These are phyloP conservation scores for Anisodus acutangulus DNA, from an alignment of 257 asterid species.

Conservation along the genomic window DNA sequence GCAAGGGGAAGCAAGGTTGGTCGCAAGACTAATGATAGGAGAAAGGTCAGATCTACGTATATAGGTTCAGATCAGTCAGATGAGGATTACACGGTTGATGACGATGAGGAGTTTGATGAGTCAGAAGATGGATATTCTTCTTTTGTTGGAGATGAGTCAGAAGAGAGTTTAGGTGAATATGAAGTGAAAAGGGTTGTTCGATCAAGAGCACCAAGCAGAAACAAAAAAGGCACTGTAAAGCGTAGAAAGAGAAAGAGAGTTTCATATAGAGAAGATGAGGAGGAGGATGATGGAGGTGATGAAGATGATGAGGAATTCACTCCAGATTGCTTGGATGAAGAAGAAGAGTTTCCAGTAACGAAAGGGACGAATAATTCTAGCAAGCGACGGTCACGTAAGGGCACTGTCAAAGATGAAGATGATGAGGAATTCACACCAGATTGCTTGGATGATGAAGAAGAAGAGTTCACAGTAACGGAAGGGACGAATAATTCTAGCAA, in stretches of 20 bases:
- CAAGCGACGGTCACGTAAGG: not conserved
- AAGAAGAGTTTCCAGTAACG: conserved; percentile 14
- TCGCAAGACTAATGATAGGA: conserved; percentile 24
- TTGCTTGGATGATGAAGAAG: conserved; percentile 34
- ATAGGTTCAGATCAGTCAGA: conserved; percentile 32
- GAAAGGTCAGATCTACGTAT: conserved; percentile 28
- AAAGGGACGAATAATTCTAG: not conserved
- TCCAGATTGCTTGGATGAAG: conserved; percentile 32
- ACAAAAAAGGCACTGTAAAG: conserved; percentile 38
- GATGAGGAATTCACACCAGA: conserved; percentile 29
- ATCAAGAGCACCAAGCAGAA: conserved; percentile 50
- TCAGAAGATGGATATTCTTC: conserved; percentile 78
- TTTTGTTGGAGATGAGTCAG: conserved; percentile 74
- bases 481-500: not conserved
- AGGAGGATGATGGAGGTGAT: conserved; percentile 33
- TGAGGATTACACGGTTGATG: conserved; percentile 61
- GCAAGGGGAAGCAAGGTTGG: conserved; percentile 33
- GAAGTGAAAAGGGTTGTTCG: conserved; percentile 47
- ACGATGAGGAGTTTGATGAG: conserved; percentile 60
- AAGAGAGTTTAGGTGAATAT: conserved; percentile 54
- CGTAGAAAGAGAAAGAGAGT: conserved; percentile 44
- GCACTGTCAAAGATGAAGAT: conserved; percentile 21
- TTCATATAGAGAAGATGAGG: conserved; percentile 46
- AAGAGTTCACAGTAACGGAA: not conserved
- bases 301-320: conserved; percentile 29